Conservation (phyloP, 2,329 filamentous ascomycete species). For the Talaromyces sp. region DNA sequence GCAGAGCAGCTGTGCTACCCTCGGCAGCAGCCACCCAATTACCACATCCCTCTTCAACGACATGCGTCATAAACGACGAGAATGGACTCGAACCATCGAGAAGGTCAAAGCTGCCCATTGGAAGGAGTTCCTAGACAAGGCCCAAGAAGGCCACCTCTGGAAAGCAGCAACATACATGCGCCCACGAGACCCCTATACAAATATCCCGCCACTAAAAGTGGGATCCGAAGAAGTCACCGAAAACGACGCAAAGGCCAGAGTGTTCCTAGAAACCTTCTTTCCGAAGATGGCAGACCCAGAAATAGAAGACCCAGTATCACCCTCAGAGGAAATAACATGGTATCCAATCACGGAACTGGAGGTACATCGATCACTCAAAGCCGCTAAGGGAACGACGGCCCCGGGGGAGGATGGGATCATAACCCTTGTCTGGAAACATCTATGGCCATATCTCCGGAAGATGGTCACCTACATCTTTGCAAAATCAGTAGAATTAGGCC, state of each 20-base stretch:
- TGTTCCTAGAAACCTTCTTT: slow-evolving; percentile 19
- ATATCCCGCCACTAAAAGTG: slow-evolving; percentile 17
- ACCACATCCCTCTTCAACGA: slow-evolving; percentile 11
- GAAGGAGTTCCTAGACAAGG: slow-evolving; percentile 21
- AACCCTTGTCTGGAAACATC: slow-evolving; percentile 18
- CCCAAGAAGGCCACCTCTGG: slow-evolving; percentile 17
- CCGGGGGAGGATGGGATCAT: slow-evolving; percentile 18
- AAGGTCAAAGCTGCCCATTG: slow-evolving; percentile 16
- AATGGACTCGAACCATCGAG: slow-evolving; percentile 14
- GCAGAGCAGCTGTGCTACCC: slow-evolving; percentile 17
- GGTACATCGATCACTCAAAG: slow-evolving; percentile 15
- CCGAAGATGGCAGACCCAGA: slow-evolving; percentile 13
- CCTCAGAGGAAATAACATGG: slow-evolving; percentile 16
- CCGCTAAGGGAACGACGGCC: slow-evolving; percentile 17
- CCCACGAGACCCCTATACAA: slow-evolving; percentile 14
- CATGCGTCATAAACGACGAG: slow-evolving; percentile 7
- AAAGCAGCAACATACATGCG: slow-evolving; percentile 18
- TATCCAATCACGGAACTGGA: slow-evolving; percentile 18
- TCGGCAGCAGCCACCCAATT: background rate
- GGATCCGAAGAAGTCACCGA: slow-evolving; percentile 14
- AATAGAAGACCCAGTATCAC: slow-evolving; percentile 1
- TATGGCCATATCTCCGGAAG: slow-evolving; percentile 8
- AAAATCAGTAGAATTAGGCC: slow-evolving; percentile 16
- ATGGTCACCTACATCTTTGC: slow-evolving; percentile 15
- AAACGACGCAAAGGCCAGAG: slow-evolving; percentile 20